Base-by-base conservation (phyloP, 805 yeast genomes). In the Teunomyces panamensis region DNA sequence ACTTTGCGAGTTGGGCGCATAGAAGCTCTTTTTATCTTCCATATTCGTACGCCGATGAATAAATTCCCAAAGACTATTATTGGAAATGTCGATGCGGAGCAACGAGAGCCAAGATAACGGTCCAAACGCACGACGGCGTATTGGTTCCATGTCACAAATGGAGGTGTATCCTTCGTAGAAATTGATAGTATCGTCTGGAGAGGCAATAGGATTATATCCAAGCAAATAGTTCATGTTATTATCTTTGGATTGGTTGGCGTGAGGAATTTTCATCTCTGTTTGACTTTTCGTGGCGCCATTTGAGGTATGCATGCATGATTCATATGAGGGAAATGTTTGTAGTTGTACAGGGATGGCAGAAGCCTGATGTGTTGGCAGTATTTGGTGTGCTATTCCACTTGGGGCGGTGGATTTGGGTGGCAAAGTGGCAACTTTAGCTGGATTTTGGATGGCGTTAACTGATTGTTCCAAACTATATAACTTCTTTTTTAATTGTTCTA, bases 21-120 rank as follows among this genome's bases (percentile, higher is more conserved):
- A 45, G 28, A 30, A 39, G 10, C 13, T 24, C 17, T 20, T 13
- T 37, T 37, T 30, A 14, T 47, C 43, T 17, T 42, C 47, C 24
- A 52, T 9, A 13, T 10, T 24, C 16, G 13, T 6, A 5, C n/a
- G 29, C 9, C n/a, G 29, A 20, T 30, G 45, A 9, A 29, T 32
- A 30, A 7, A 30, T 43, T 53, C 52, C 49, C 61, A 57, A 27
- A 61, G 44, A 30, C 50, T 54, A 33, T 54, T 37, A 13, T 53
- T 30, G 9, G 56, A 54, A 27, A 45, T 35, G 45, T 62, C 63
- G 14, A 53, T 42, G 17, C 71, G 68, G 43, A 81, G 59, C 26
- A 77, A 48, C 0, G 84, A 62, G 5, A 75, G 50, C 75, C 81
- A 76, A 1, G 82, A 62, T 24, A 79, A 66, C 0, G 85, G 81